phyloP scores from a whole-genome alignment of 495 filamentous ascomycete species.

The Umbilicaria muhlenbergii region DNA sequence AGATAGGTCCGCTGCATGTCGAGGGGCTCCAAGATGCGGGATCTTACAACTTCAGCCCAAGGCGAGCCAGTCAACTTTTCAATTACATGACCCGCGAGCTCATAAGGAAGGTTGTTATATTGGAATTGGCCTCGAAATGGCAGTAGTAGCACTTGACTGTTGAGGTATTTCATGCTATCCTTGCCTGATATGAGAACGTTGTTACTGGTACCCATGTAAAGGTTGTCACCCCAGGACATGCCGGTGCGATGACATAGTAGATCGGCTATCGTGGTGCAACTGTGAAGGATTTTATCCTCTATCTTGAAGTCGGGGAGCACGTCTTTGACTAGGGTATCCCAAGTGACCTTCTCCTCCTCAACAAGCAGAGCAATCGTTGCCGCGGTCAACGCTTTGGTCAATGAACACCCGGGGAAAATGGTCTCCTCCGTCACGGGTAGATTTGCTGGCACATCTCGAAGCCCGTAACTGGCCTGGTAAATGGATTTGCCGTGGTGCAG shows the following conservation, averaged over 20 bases:
- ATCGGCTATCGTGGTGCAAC: constrained; percentile 4
- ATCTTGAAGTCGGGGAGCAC: constrained; percentile 1
- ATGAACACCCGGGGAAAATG: constrained; percentile 4
- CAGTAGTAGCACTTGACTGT: background rate
- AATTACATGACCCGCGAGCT: constrained; percentile 11
- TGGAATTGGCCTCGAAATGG: constrained; percentile 6
- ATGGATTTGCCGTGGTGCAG: constrained; percentile 2
- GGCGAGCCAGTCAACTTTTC: constrained; percentile 8
- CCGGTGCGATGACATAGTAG: constrained; percentile 7
- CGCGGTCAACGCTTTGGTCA: constrained; percentile 7
- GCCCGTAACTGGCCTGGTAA: constrained; percentile 6
- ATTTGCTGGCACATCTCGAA: constrained; percentile 1
- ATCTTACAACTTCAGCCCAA: constrained; percentile 3
- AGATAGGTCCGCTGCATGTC: constrained; percentile 10
- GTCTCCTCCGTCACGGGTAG: constrained; percentile 5
- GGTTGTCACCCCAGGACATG: background rate
- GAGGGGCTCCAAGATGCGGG: constrained; percentile 5
- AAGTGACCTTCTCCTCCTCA: constrained; percentile 5
- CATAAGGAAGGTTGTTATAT: constrained; percentile 16
- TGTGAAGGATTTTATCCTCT: background rate
- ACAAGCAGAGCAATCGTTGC: constrained; percentile 5
- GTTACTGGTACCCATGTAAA: background rate
- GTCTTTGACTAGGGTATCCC: constrained; percentile 6
- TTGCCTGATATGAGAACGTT: background rate
- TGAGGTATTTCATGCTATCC: constrained; percentile 3